A percentile compares a stretch with the other conserved stretches of the same genome.
Evolutionary conservation across 2,329 filamentous ascomycete species (phyloP).

Genomic region (Pezicula radicicola): DNA sequence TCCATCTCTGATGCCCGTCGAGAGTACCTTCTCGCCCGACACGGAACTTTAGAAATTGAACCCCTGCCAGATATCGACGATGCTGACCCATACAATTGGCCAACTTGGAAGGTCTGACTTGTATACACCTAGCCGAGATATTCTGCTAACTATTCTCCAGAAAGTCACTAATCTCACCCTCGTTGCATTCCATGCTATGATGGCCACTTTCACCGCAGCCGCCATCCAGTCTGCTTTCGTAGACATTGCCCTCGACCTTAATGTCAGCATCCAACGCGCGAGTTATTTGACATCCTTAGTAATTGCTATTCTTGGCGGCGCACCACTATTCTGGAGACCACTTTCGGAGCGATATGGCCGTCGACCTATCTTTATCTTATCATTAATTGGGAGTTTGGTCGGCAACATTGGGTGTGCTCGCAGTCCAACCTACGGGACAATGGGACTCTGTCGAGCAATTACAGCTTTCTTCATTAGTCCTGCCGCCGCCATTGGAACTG

Average conservation of each 20-base stretch:
- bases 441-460: constrained; percentile 44
- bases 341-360: constrained; percentile 47
- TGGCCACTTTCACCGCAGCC: constrained; percentile 49
- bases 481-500: constrained; percentile 50
- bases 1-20: no score
- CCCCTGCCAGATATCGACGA: constrained; percentile 8
- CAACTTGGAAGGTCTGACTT: constrained; percentile 42
- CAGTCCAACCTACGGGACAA: constrained; percentile 41
- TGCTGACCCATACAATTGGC: constrained; percentile 53
- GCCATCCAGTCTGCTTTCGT: constrained; percentile 47
- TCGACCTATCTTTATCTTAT: constrained; percentile 45
- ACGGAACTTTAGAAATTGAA: no score
- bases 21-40: no score
- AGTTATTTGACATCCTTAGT: constrained; percentile 49
- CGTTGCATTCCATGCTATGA: constrained; percentile 50
- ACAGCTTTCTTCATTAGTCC: constrained; percentile 52
- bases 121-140: constrained; percentile 14
- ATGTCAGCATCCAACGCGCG: constrained; percentile 37
- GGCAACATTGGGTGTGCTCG: constrained; percentile 50
- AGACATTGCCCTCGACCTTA: constrained; percentile 42
- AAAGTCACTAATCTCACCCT: constrained; percentile 45
- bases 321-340: constrained; percentile 50
- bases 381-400: constrained; percentile 38
- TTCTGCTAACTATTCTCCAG: constrained; percentile 22
- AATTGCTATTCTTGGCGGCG: constrained; percentile 48